Evolutionary conservation across 1,284 basidiomycete genomes (phyloP).

Genomic region (Puccinia horiana): DNA sequence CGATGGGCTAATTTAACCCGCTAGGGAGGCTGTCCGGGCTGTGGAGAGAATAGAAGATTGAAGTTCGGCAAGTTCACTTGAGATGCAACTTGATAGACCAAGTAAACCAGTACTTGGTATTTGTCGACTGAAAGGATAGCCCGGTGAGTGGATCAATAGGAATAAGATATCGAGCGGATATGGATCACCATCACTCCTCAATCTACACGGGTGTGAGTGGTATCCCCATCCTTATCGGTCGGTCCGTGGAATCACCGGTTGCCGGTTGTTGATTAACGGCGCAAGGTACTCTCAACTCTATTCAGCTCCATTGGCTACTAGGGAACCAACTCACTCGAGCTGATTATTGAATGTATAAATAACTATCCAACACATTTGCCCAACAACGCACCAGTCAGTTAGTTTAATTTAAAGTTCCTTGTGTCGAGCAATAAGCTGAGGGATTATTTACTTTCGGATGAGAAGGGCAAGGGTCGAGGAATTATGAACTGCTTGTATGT

Average conservation of each 20-base stretch:
- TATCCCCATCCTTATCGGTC: background rate
- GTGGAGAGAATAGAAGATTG: background rate
- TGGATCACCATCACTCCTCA: background rate
- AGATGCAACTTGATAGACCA: background rate
- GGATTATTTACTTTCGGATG: background rate
- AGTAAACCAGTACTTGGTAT: constrained; percentile 28
- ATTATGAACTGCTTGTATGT: background rate
- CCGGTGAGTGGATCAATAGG: background rate
- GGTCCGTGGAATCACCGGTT: background rate
- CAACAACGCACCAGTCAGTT: background rate
- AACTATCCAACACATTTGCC: background rate
- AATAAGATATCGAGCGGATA: background rate
- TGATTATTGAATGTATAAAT: background rate
- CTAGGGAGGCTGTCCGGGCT: background rate
- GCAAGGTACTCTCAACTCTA: background rate
- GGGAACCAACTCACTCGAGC: background rate
- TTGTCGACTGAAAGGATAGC: background rate
- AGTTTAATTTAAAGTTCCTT: background rate
- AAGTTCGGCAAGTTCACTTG: background rate
- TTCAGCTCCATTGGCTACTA: constrained; percentile 1
- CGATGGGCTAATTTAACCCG: too few relatives aligned
- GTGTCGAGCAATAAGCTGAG: background rate
- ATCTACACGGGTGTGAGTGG: background rate
- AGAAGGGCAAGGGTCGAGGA: background rate
- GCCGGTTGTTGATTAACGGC: background rate